phyloP scores from a whole-genome alignment of 306 rosid species.

The Cucumis sativus region Cucumber_9930_V3 NC_026660.2:25606501-25607000 shows the following conservation, averaged over 20 bases:
- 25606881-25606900: neutral
- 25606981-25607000: neutral
- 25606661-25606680: slow-evolving; percentile 60
- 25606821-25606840: neutral
- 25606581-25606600: slow-evolving; percentile 89
- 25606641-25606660: slow-evolving; percentile 71
- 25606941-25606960: neutral
- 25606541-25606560: slow-evolving; percentile 46
- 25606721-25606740: neutral
- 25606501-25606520: slow-evolving; percentile 32
- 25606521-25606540: slow-evolving; percentile 42
- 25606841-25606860: neutral
- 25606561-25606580: slow-evolving; percentile 66
- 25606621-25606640: slow-evolving; percentile 56
- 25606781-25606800: neutral
- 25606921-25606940: slow-evolving; percentile 1
- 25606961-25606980: slow-evolving; percentile 1
- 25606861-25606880: neutral
- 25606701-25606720: neutral
- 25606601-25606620: slow-evolving; percentile 42
- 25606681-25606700: slow-evolving; percentile 9
- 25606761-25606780: neutral
- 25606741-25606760: neutral
- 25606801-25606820: neutral
- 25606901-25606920: neutral